Evolutionary conservation across 2,329 filamentous ascomycete genomes (phyloP), one percentile per base, ranked within the genome.

Genomic region (Apiospora pterosperma): DNA sequence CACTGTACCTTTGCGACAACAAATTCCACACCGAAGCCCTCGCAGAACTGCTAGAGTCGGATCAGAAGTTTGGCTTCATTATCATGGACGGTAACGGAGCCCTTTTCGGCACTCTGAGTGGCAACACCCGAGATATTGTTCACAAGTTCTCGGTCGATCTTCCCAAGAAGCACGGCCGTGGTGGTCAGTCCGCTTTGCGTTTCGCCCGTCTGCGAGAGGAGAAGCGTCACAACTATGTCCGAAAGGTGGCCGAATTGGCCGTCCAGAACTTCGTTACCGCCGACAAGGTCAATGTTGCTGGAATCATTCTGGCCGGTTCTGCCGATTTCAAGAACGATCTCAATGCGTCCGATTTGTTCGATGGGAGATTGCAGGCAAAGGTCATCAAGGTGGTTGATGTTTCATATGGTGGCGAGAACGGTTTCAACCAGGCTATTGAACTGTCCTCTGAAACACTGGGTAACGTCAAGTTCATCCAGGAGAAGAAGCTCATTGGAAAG

Each of bases 371-470:
- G 64, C 89, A 92, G 73, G 83, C 88, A 77, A 99, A 99, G 86
- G 96, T 99, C 75, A 98, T 99, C 87, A 99, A 99, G 83, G 92
- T 99, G 55, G 96, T 99, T 39, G 96, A 99, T 78, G 96, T 99
- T 55, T 98, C 95, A 16, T 99, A 99, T 75, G 96, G 96, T 78
- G 96, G 96, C 72, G 96, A 99, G 83, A 98, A 98, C 84, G 96
- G 96, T 59, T 99, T 99, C 87, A 99, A 99, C 84, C 96, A 99
- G 83, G 96, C 96, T 66, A 99, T 99, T 69, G 96, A 99, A 77
- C 81, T 99, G 74, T 91, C 96, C 31, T 88, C 93, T 8, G 96
- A 99, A 84, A 99, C 96, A 8, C 87, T 99, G 59, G 92, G 94
- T 80, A 99, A 98, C 77, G 96, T 99, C 87, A 99, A 99, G 83